Percentiles rank a stretch among this genome's conserved stretches.
phyloP scores from a whole-genome alignment of 495 filamentous ascomycete species.

The Xylaria venustula region DNA sequence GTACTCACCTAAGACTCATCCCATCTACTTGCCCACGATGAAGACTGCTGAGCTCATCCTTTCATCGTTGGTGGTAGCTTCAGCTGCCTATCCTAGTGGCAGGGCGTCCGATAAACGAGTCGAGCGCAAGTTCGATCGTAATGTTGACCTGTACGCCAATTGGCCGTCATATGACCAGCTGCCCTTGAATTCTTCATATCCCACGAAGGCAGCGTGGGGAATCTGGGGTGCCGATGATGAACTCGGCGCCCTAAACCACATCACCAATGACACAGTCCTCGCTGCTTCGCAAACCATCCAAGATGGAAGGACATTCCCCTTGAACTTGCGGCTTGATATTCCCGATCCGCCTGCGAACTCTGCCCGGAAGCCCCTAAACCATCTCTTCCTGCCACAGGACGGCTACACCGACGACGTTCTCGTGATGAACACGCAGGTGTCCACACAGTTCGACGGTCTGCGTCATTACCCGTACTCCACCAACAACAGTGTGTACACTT shows the following conservation, averaged over 20 bases:
- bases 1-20: background rate
- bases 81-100: background rate
- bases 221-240: constrained; percentile 32
- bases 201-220: constrained; percentile 30
- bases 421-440: constrained; percentile 63
- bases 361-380: constrained; percentile 6
- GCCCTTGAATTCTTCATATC: constrained; percentile 17
- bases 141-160: constrained; percentile 15
- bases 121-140: constrained; percentile 2
- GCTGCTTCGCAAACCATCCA: constrained; percentile 7
- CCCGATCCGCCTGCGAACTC: constrained; percentile 3
- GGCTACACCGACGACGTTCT: constrained; percentile 52
- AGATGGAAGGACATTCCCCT: constrained; percentile 13
- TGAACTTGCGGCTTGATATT: constrained; percentile 18
- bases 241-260: constrained; percentile 30
- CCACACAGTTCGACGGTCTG: constrained; percentile 68
- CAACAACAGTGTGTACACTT: constrained; percentile 7
- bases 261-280: constrained; percentile 22
- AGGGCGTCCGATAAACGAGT: background rate
- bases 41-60: background rate
- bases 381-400: constrained; percentile 3
- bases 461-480: constrained; percentile 44
- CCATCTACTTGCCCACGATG: background rate
- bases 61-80: background rate
- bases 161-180: constrained; percentile 20